Percentiles rank a stretch among this genome's conserved stretches.
These are phyloP conservation scores for Serendipita sp. DNA, from an alignment of 768 basidiomycete genomes.

Conservation along the genomic window DNA sequence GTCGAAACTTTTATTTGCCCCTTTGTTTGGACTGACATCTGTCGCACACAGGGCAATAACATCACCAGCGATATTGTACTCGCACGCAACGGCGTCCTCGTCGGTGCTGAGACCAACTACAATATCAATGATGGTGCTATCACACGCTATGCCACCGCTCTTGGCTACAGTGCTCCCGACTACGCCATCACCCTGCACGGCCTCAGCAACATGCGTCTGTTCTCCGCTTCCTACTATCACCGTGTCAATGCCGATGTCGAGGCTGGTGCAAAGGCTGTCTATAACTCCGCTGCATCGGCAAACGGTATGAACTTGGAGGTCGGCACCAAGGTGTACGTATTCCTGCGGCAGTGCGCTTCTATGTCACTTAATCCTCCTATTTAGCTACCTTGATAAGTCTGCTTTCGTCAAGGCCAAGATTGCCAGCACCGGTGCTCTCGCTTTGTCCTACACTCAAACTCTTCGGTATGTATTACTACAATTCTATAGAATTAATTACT, in stretches of 20 bases:
- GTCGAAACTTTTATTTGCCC: conserved; percentile 10
- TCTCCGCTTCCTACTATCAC: conserved; percentile 97
- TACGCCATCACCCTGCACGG: conserved; percentile 90
- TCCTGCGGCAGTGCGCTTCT: neutral
- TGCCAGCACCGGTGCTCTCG: conserved; percentile 87
- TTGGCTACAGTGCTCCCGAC: conserved; percentile 92
- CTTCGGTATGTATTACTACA: conserved; percentile 32
- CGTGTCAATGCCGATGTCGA: conserved; percentile 80
- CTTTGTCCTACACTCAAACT: conserved; percentile 76
- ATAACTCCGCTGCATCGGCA: conserved; percentile 81
- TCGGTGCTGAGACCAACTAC: conserved; percentile 92
- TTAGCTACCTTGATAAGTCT: conserved; percentile 65
- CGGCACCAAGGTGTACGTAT: conserved; percentile 77
- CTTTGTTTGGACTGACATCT: neutral
- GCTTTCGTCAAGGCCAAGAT: conserved; percentile 98
- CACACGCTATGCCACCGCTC: conserved; percentile 77
- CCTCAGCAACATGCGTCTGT: conserved; percentile 84
- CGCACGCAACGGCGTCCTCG: conserved; percentile 92
- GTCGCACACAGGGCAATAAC: conserved; percentile 60
- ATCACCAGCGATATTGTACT: conserved; percentile 92
- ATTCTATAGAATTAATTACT: conserved; percentile 2
- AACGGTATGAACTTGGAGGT: conserved; percentile 83
- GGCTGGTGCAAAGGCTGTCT: conserved; percentile 91
- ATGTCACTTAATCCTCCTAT: neutral
- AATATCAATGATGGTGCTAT: conserved; percentile 88